These are phyloP conservation scores for Exophiala calicioides DNA, from an alignment of 2,329 filamentous ascomycete species.

Conservation along the genomic window DNA sequence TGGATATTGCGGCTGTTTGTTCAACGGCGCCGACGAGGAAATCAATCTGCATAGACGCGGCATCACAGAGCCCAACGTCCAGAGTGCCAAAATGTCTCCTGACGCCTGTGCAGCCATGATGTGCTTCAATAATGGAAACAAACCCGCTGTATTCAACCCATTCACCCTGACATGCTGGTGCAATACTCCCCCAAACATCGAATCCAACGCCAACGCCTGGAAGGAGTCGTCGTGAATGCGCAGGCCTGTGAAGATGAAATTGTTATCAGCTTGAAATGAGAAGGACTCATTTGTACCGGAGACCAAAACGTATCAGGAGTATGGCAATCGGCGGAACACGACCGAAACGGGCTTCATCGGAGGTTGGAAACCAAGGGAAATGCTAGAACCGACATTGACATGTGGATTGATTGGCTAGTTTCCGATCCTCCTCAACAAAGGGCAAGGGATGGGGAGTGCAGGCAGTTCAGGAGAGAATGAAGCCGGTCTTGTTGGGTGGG, in stretches of 20 bases:
- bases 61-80: conserved; percentile 18
- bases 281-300: too few species aligned
- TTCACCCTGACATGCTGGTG: conserved; percentile 30
- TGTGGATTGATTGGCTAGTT: too few species aligned
- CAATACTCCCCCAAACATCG: conserved; percentile 17
- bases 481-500: too few species aligned
- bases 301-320: too few species aligned
- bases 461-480: too few species aligned
- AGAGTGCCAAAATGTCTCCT: conserved; percentile 25
- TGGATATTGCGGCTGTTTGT: conserved; percentile 27
- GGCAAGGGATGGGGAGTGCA: too few species aligned
- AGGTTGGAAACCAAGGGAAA: too few species aligned
- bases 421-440: too few species aligned
- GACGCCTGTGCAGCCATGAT: conserved; percentile 29
- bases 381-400: too few species aligned
- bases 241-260: neutral
- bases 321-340: too few species aligned
- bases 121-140: conserved; percentile 24
- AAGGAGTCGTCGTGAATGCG: conserved; percentile 5
- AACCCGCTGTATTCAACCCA: conserved; percentile 27
- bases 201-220: conserved; percentile 22
- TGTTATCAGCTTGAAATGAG: too few species aligned
- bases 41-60: conserved; percentile 7
- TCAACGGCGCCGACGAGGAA: conserved; percentile 21
- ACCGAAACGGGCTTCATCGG: too few species aligned